phyloP scores from a whole-genome alignment of 2,329 filamentous ascomycete genomes.

The Penicillium concentricum region DNA sequence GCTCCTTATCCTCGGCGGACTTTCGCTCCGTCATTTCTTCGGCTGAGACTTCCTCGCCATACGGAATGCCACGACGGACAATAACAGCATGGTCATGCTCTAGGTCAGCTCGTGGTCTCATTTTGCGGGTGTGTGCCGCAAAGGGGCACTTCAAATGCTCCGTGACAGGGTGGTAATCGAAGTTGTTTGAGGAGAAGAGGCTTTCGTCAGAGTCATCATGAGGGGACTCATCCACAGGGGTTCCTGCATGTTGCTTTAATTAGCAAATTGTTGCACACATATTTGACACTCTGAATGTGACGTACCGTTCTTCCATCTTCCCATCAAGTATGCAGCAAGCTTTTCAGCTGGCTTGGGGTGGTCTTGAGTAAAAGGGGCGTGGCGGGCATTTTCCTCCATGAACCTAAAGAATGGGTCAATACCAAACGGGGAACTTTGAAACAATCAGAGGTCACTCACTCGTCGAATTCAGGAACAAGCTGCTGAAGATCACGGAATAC shows the following conservation, averaged over 20 bases:
- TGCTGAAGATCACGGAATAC: slow-evolving; percentile 48
- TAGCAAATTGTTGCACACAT: not conserved
- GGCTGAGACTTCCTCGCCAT: slow-evolving; percentile 39
- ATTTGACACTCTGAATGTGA: not conserved
- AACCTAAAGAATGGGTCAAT: slow-evolving; percentile 24
- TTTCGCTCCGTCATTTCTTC: slow-evolving; percentile 33
- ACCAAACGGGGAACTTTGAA: not conserved
- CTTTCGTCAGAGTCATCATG: slow-evolving; percentile 31
- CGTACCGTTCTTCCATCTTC: slow-evolving; percentile 45
- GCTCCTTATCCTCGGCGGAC: slow-evolving; percentile 31
- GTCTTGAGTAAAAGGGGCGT: slow-evolving; percentile 20
- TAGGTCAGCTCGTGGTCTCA: slow-evolving; percentile 44
- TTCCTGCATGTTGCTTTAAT: slow-evolving; percentile 21
- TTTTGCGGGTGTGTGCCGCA: slow-evolving; percentile 50
- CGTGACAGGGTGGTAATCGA: slow-evolving; percentile 33
- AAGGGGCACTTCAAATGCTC: slow-evolving; percentile 45
- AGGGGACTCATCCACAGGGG: slow-evolving; percentile 35
- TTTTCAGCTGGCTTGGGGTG: slow-evolving; percentile 20
- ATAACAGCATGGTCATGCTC: slow-evolving; percentile 35
- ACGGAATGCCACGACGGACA: slow-evolving; percentile 48
- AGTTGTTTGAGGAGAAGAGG: slow-evolving; percentile 40
- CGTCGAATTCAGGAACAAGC: slow-evolving; percentile 47
- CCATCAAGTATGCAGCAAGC: slow-evolving; percentile 45
- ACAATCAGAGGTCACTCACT: slow-evolving; percentile 10
- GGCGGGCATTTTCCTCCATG: slow-evolving; percentile 32